Percentiles rank a stretch among this genome's conserved stretches.
These are phyloP conservation scores for Dendrothele bispora DNA, from an alignment of 768 basidiomycete species.

Conservation along the genomic window DNA sequence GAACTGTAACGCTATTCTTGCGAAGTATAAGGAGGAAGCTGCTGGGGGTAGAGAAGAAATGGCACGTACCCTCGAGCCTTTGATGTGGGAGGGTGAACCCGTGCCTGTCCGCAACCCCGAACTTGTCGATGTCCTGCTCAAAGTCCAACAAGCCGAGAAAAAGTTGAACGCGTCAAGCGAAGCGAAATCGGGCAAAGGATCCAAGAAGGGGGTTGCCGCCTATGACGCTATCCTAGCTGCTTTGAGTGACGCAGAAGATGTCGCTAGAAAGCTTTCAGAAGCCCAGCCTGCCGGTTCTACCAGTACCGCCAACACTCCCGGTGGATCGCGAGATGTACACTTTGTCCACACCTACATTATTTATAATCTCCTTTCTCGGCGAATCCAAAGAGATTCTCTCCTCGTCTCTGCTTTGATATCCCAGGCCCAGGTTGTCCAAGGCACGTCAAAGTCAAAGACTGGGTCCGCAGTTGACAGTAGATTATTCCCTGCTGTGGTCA, in stretches of 20 bases:
- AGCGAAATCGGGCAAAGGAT: conserved; percentile 39
- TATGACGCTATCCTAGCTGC: conserved; percentile 86
- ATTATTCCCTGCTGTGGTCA: conserved; percentile 85
- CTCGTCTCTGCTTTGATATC: conserved; percentile 66
- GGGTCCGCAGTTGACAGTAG: conserved; percentile 59
- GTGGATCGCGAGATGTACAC: conserved; percentile 67
- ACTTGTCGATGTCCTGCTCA: conserved; percentile 82
- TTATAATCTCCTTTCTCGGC: conserved; percentile 83
- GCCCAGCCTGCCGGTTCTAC: conserved; percentile 47
- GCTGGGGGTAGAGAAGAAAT: conserved; percentile 34
- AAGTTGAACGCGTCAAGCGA: conserved; percentile 43
- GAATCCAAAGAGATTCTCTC: conserved; percentile 86
- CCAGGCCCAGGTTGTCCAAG: conserved; percentile 20
- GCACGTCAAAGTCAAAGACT: conserved; percentile 24
- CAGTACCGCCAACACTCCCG: conserved; percentile 13
- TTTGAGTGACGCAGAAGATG: conserved; percentile 86
- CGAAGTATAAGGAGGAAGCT: conserved; percentile 47
- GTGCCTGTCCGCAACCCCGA: conserved; percentile 90
- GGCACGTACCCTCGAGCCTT: conserved; percentile 55
- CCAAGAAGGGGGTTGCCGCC: conserved; percentile 78
- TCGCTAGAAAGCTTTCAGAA: conserved; percentile 77
- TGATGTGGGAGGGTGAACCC: conserved; percentile 79
- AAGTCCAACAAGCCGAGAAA: conserved; percentile 75
- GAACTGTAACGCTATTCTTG: conserved; percentile 54
- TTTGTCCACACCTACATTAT: conserved; percentile 87